phyloP scores from a whole-genome alignment of 2,329 filamentous ascomycete genomes.

The Gremmenia infestans region DNA sequence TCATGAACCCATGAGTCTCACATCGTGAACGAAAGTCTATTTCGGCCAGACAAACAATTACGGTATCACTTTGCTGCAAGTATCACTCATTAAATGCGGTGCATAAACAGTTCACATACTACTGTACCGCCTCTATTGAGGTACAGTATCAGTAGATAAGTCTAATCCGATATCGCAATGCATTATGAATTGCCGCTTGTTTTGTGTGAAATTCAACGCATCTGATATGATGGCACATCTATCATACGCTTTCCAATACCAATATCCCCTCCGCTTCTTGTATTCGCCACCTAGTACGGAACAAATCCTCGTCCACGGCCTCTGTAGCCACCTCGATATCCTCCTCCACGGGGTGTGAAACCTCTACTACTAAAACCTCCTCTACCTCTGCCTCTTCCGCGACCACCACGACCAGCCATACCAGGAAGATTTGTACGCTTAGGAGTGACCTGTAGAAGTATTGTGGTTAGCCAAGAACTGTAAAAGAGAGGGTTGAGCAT shows the following conservation, averaged over 20 bases:
- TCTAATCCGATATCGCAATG: not conserved
- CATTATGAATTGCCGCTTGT: slow-evolving; percentile 1
- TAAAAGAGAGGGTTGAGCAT: not conserved
- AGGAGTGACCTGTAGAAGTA: slow-evolving; percentile 59
- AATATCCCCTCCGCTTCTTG: not conserved
- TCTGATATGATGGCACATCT: slow-evolving; percentile 2
- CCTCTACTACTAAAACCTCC: slow-evolving; percentile 38
- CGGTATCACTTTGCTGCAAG: too few species aligned
- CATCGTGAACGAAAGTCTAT: not conserved
- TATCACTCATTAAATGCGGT: too few species aligned
- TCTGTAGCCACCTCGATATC: slow-evolving; percentile 56
- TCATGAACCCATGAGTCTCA: slow-evolving; percentile 5
- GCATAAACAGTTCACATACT: too few species aligned
- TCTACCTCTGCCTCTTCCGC: slow-evolving; percentile 46
- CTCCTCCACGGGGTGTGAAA: slow-evolving; percentile 43
- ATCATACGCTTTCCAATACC: slow-evolving; percentile 21
- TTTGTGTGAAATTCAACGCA: slow-evolving; percentile 7
- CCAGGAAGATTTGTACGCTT: slow-evolving; percentile 97
- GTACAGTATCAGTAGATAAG: not conserved
- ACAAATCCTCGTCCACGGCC: slow-evolving; percentile 57
- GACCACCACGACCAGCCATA: slow-evolving; percentile 68
- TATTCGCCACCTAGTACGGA: slow-evolving; percentile 49
- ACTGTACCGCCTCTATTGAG: not conserved
- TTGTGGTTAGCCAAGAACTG: slow-evolving; percentile 8
- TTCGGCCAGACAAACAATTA: too few species aligned